These are phyloP conservation scores for Chaetomiaceae sp. DNA, from an alignment of 2,329 filamentous ascomycete species.

Conservation along the genomic window DNA sequence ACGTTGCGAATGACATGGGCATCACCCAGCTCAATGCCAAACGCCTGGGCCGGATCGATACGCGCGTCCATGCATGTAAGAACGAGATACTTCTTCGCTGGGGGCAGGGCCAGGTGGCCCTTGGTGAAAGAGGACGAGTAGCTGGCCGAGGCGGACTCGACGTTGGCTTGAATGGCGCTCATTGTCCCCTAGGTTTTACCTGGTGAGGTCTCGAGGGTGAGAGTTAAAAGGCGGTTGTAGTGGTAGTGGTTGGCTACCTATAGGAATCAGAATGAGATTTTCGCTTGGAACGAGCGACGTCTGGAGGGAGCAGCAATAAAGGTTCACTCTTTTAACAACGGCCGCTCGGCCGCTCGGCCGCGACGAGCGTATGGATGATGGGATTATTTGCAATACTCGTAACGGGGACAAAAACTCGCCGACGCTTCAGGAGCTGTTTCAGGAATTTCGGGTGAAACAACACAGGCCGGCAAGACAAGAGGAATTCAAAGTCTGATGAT, in stretches of 20 bases:
- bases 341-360: too few relatives aligned
- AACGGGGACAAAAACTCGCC: too few relatives aligned
- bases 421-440: too few relatives aligned
- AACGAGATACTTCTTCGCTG: constrained; percentile 63
- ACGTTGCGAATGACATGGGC: constrained; percentile 73
- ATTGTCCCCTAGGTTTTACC: constrained; percentile 13
- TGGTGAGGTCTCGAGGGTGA: too few relatives aligned
- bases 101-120: constrained; percentile 62
- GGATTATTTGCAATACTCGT: too few relatives aligned
- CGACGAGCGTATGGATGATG: too few relatives aligned
- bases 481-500: not conserved
- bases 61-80: constrained; percentile 83
- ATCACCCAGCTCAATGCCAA: constrained; percentile 68
- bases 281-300: too few relatives aligned
- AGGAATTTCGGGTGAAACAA: not conserved
- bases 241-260: not conserved
- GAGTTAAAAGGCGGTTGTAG: not conserved
- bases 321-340: too few relatives aligned
- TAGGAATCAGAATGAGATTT: too few relatives aligned
- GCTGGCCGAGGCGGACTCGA: constrained; percentile 28
- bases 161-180: constrained; percentile 29
- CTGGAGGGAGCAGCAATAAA: too few relatives aligned
- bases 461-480: not conserved
- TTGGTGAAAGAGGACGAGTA: constrained; percentile 52
- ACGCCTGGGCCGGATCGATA: constrained; percentile 61